Percentiles rank a stretch among this genome's conserved stretches.
Evolutionary conservation across 108 stramenopile genomes (phyloP).

Genomic region (Nitzschia palea): DNA sequence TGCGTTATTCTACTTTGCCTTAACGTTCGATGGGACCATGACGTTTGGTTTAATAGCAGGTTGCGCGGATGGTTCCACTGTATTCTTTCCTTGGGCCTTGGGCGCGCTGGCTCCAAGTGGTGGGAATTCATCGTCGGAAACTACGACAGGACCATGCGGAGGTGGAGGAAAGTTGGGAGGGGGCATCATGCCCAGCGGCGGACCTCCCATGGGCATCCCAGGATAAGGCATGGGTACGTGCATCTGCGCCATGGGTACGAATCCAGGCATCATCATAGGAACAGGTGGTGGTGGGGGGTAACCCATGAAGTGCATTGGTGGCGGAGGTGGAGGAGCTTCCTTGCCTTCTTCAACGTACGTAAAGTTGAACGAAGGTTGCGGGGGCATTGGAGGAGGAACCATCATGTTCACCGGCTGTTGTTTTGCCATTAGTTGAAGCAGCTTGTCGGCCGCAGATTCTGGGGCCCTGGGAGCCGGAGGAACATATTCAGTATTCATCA

Average conservation of each 20-base stretch:
- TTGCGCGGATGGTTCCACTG: not conserved
- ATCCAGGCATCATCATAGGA: conserved; percentile 23
- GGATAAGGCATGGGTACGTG: conserved; percentile 1
- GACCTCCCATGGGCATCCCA: conserved; percentile 14
- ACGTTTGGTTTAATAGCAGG: not conserved
- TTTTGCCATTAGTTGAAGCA: conserved; percentile 60
- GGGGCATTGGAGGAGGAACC: conserved; percentile 14
- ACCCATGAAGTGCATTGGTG: conserved; percentile 14
- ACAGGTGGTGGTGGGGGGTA: conserved; percentile 7
- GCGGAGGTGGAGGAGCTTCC: conserved; percentile 35
- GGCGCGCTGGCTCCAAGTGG: conserved; percentile 20
- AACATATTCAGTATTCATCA: not conserved
- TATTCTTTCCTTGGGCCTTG: not conserved
- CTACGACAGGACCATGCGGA: not conserved
- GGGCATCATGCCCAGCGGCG: conserved; percentile 3
- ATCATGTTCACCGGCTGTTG: conserved; percentile 8
- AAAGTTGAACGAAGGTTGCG: conserved; percentile 68
- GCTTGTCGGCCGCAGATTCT: conserved; percentile 62
- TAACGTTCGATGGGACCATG: conserved; percentile 3
- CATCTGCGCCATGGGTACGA: conserved; percentile 9
- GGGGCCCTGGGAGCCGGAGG: conserved; percentile 19
- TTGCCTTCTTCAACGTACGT: conserved; percentile 82
- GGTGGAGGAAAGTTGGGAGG: conserved; percentile 2
- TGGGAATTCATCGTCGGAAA: conserved; percentile 40
- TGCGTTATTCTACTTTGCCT: not conserved